A percentile compares a stretch with the other conserved stretches of the same genome.
Conservation (phyloP, 495 filamentous ascomycete species). For the Viridothelium virens region DNA sequence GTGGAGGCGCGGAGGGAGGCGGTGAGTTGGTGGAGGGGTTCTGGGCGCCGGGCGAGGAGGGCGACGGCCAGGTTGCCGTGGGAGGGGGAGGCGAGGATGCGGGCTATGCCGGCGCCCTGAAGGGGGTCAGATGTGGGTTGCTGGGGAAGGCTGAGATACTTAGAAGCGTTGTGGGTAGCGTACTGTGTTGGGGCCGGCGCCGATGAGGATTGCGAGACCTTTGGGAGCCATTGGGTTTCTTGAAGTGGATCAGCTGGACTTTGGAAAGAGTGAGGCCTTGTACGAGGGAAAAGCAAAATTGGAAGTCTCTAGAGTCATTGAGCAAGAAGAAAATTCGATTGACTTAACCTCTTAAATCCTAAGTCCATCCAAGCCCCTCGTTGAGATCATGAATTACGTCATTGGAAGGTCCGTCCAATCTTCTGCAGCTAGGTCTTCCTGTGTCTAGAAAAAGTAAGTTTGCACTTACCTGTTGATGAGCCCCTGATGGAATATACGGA, state of each 20-base stretch:
- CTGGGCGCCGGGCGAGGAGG: constrained; percentile 39
- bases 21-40: constrained; percentile 36
- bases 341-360: constrained; percentile 2
- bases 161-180: constrained; percentile 3
- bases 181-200: constrained; percentile 39
- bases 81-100: constrained; percentile 39
- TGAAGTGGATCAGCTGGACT: too few relatives aligned
- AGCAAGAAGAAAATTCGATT: constrained; percentile 1
- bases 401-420: neutral
- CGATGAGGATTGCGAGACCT: constrained; percentile 42
- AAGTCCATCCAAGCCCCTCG: neutral
- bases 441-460: too few relatives aligned
- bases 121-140: neutral
- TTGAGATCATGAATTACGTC: constrained; percentile 2
- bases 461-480: neutral
- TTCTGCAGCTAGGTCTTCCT: neutral
- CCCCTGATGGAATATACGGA: neutral
- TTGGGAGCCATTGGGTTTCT: constrained; percentile 32
- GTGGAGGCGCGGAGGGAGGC: constrained; percentile 31
- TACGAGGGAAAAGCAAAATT: too few relatives aligned
- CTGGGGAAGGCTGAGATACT: neutral
- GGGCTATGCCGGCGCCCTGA: constrained; percentile 43
- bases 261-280: too few relatives aligned
- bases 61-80: constrained; percentile 45
- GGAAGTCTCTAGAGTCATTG: neutral